Evolutionary conservation across 495 filamentous ascomycete genomes (phyloP).

Genomic region (Cenococcum geophilum): DNA sequence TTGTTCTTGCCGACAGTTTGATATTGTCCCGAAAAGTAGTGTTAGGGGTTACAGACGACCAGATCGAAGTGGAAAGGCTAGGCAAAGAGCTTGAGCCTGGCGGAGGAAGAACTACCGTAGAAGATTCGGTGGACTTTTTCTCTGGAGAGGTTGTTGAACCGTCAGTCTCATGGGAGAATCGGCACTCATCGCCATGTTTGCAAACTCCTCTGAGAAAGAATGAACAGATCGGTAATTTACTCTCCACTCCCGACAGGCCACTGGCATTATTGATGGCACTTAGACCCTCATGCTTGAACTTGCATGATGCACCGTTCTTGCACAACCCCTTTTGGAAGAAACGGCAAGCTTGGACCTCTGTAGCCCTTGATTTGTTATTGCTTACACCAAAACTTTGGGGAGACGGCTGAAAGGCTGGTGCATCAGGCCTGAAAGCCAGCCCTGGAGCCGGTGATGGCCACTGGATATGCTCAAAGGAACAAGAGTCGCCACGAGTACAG

Average conservation of each 20-base stretch:
- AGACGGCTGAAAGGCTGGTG: not conserved
- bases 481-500: not conserved
- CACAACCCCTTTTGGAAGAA: not conserved
- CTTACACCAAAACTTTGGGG: not conserved
- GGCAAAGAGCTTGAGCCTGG: not conserved
- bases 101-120: not conserved
- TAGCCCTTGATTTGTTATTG: not conserved
- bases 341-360: not conserved
- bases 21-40: not conserved
- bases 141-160: not conserved
- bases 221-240: not conserved
- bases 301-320: not conserved
- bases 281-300: not conserved
- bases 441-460: not conserved
- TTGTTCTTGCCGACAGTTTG: conserved; percentile 8
- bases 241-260: not conserved
- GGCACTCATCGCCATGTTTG: not conserved
- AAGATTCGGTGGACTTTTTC: not conserved
- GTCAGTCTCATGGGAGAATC: not conserved
- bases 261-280: not conserved
- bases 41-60: not conserved
- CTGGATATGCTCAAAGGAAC: not conserved
- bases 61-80: not conserved
- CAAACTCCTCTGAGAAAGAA: not conserved
- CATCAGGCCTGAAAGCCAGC: not conserved